phyloP scores from a whole-genome alignment of 2,329 filamentous ascomycete genomes.

The Sphaceloma murrayae region DNA sequence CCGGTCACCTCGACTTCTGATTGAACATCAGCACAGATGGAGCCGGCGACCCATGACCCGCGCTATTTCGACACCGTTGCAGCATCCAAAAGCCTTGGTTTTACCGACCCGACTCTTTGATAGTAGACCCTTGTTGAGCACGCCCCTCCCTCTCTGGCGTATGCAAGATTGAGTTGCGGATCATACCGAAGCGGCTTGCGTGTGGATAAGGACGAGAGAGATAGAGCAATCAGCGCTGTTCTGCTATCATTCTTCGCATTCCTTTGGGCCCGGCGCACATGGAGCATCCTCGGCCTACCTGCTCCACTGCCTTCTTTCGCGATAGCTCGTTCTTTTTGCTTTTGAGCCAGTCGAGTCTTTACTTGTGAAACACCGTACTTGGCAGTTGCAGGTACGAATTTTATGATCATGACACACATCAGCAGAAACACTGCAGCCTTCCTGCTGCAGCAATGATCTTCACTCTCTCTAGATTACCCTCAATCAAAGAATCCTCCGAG shows the following conservation, averaged over 20 bases:
- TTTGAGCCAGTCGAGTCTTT: too few species aligned
- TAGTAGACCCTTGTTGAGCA: slow-evolving; percentile 3
- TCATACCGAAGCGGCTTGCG: slow-evolving; percentile 7
- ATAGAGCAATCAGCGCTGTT: too few species aligned
- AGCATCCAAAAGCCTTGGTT: slow-evolving; percentile 2
- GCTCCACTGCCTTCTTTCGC: neutral
- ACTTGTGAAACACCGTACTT: too few species aligned
- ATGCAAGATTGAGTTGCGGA: slow-evolving; percentile 14
- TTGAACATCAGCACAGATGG: too few species aligned
- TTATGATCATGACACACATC: slow-evolving; percentile 1
- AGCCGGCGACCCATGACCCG: too few species aligned
- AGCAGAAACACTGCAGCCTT: slow-evolving; percentile 6
- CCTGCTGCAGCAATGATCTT: slow-evolving; percentile 11
- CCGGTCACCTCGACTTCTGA: too few species aligned
- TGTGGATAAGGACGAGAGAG: slow-evolving; percentile 3
- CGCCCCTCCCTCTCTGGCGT: neutral
- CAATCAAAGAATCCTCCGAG: neutral
- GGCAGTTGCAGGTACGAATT: too few species aligned
- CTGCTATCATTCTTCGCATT: too few species aligned
- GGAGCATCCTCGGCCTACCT: neutral
- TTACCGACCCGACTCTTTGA: slow-evolving; percentile 8
- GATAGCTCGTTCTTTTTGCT: neutral
- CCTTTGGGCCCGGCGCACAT: neutral
- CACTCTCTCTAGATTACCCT: neutral
- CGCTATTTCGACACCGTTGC: slow-evolving; percentile 6